Conservation (phyloP, 2,329 filamentous ascomycete species). For the Diplodia sapinea region DNA sequence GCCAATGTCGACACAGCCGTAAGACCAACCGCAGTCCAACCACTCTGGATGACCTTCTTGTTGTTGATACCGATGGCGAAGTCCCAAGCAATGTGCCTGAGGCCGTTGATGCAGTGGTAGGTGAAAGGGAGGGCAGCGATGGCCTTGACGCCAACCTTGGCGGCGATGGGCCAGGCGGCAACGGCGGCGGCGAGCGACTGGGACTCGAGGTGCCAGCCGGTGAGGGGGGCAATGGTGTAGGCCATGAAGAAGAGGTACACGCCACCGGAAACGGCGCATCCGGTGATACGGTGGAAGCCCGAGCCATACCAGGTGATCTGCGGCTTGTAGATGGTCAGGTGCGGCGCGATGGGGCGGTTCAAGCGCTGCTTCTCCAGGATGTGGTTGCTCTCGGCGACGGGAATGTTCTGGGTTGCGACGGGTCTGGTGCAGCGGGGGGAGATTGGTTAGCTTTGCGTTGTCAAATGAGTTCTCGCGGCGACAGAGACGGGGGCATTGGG, state of each 20-base stretch:
- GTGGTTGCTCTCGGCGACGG: conserved; percentile 59
- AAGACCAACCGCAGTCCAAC: conserved; percentile 67
- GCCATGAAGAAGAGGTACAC: conserved; percentile 81
- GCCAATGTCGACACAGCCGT: conserved; percentile 48
- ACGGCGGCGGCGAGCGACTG: conserved; percentile 68
- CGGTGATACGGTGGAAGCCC: conserved; percentile 84
- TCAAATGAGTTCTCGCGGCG: conserved; percentile 3
- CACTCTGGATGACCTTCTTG: conserved; percentile 67
- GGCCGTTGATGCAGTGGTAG: conserved; percentile 71
- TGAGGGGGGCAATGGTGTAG: conserved; percentile 79
- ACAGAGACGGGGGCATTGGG: not conserved
- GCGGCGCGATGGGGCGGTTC: conserved; percentile 80
- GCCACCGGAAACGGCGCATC: conserved; percentile 69
- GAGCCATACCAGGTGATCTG: conserved; percentile 84
- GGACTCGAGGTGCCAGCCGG: conserved; percentile 73
- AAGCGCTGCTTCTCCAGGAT: conserved; percentile 84
- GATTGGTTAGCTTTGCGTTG: conserved; percentile 19
- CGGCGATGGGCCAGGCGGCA: conserved; percentile 63
- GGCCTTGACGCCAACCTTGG: conserved; percentile 66
- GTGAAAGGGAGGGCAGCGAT: conserved; percentile 68
- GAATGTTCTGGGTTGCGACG: conserved; percentile 64
- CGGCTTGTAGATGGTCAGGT: conserved; percentile 83
- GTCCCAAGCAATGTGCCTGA: conserved; percentile 76
- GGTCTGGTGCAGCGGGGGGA: conserved; percentile 39
- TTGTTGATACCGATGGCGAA: conserved; percentile 67